Conservation (phyloP, 2,329 filamentous ascomycete species). For the Phoma herbarum region DNA sequence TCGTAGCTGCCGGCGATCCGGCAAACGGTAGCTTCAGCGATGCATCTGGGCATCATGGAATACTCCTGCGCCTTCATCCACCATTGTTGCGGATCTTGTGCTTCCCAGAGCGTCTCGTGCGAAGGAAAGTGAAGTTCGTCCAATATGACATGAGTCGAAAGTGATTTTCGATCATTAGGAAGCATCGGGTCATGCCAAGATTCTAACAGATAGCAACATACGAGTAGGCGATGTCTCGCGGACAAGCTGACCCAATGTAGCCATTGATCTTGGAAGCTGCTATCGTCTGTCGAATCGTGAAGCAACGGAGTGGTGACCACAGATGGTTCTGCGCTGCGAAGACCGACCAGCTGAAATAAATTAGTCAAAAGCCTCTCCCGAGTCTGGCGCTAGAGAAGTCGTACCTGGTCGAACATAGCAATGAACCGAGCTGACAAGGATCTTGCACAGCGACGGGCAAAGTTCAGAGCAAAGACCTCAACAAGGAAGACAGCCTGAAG, state of each 20-base stretch:
- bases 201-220: conserved; percentile 55
- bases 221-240: conserved; percentile 49
- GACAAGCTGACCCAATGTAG: conserved; percentile 44
- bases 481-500: conserved; percentile 56
- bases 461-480: conserved; percentile 55
- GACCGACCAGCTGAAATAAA: background rate
- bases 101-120: conserved; percentile 51
- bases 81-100: conserved; percentile 36
- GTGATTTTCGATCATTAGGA: conserved; percentile 33
- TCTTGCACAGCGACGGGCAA: conserved; percentile 50
- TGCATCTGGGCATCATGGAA: conserved; percentile 30
- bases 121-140: conserved; percentile 52
- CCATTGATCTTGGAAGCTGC: conserved; percentile 42
- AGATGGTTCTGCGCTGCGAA: background rate
- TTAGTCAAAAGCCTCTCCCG: background rate
- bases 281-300: conserved; percentile 30
- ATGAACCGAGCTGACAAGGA: conserved; percentile 51
- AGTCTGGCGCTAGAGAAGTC: background rate
- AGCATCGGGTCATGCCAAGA: conserved; percentile 49
- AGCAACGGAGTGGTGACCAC: conserved; percentile 20
- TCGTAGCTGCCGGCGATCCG: conserved; percentile 29
- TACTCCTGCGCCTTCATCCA: conserved; percentile 32
- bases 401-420: conserved; percentile 48
- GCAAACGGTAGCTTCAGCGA: conserved; percentile 35
- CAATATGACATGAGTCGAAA: conserved; percentile 27